phyloP scores from a whole-genome alignment of 2,329 filamentous ascomycete species.

The Fusarium albosuccineum region DNA sequence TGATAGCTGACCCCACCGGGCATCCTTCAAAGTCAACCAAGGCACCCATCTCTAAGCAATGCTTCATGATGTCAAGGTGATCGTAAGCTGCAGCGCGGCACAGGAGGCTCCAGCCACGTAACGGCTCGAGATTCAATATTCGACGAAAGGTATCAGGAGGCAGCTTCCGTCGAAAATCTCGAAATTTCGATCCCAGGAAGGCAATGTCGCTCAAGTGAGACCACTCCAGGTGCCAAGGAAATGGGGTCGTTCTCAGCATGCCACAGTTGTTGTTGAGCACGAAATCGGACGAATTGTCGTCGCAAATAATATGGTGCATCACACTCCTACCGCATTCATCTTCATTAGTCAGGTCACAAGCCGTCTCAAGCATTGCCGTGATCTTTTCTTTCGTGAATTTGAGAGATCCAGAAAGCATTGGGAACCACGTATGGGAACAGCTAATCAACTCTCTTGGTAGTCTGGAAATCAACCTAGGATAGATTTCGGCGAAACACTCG shows the following conservation, averaged over 20 bases:
- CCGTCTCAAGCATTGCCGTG: fast-evolving
- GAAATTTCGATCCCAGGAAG: background rate
- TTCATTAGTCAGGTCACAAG: background rate
- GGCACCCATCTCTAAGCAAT: constrained; percentile 10
- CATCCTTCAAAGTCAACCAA: constrained; percentile 18
- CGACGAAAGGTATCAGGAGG: background rate
- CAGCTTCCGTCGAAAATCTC: background rate
- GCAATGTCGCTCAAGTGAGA: background rate
- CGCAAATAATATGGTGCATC: constrained; percentile 12
- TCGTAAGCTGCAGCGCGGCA: constrained; percentile 6
- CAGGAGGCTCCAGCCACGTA: constrained; percentile 24
- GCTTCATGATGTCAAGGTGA: background rate
- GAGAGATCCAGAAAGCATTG: fast-evolving
- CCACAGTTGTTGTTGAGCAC: background rate
- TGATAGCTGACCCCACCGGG: constrained; percentile 15
- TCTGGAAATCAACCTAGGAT: background rate
- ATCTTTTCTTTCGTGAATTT: background rate
- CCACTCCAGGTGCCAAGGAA: constrained; percentile 25
- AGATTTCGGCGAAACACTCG: background rate
- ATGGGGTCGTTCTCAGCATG: background rate
- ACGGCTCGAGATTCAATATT: constrained; percentile 22
- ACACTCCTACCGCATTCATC: constrained; percentile 6
- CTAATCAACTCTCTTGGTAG: background rate
- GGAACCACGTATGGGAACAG: background rate
- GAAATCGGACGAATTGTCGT: background rate